Evolutionary conservation across 495 filamentous ascomycete species (phyloP), one percentile per base, ranked within the genome.

Genomic region (Neurospora intermedia): DNA sequence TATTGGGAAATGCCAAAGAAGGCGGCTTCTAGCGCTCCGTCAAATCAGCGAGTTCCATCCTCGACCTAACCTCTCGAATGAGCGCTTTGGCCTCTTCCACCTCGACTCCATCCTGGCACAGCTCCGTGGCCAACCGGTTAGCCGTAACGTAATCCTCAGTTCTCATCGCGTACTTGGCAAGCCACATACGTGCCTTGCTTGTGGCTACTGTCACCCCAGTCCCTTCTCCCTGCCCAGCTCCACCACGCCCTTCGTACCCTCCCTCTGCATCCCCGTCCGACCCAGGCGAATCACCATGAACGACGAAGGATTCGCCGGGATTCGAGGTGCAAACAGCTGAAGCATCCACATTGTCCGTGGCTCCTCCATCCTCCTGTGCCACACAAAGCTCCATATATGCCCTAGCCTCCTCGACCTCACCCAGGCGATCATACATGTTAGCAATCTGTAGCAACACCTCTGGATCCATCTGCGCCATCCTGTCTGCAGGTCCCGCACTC

Each of bases 1-100:
- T 66, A 66, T 66, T 66, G 54, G 54, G 54, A 66, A 71, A 72
- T 10, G 69, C 39, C 43, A 69, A 41, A 27, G 76, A 71, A 16
- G 75, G 75, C 54, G 70, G 72, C 77, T 70, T 75, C 78, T 81
- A 81, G 73, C 78, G 73, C 66, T 76, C 78, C 76, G 76, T 72
- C 71, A 75, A 72, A 70, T 74, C 80, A 76, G 78, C 80, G 82
- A 79, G 79, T 76, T 96, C 93, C 80, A 93, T 88, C 79, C 94
- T 88, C 6, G 92, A 92, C 75, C 95, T 85, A 27, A 97, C 87
- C 84, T 98, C 96, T 73, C 94, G 87, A 75, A 98, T 92, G 74
- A 99, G 84, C 4, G 94, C 94, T 84, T 98, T 98, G 16, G 96
- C 96, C 81, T 99, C 96, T 81, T 99, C 96, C 18, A 99, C 94